Evolutionary conservation across 2,329 filamentous ascomycete genomes (phyloP), one percentile per base, ranked within the genome.

Genomic region (Rhynchosporium secalis): DNA sequence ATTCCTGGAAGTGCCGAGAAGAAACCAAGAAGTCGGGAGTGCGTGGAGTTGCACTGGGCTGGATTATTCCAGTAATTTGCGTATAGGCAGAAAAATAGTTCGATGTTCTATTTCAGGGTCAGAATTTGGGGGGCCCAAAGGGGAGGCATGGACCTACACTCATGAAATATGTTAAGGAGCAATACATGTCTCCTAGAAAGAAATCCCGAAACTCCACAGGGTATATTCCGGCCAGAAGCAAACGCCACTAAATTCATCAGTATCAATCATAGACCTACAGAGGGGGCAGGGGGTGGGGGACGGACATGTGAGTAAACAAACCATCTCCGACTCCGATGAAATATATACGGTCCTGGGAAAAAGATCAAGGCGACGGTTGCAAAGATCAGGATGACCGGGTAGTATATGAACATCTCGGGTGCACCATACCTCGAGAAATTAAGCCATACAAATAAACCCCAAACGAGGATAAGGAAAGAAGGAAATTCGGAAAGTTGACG

Each of bases 151-250:
- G 6, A 84, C 89, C 79, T 81, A 94, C 91, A 64, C 91, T 89
- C 76, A 91, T 91, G 15, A 89, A 84, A 75, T 99, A 99, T 5
- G 93, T 96, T 61, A 96, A 81, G 2, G 95, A 98, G 76, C 94
- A 98, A 76, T 96, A 96, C 81, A 98, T 97, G 74, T 99, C 95
- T 58, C 95, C 95, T 0, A 98, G 83, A 76, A 97, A 98, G 78
- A 99, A 98, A 76, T 99, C 95, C 62, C 93, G 86, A 75, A 98
- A 99, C 74, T 98, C 94, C 56, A 99, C 95, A 1, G 92, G 92
- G 72, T 96, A 97, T 26, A 96, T 75, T 3, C 93, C 93, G 13
- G 94, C 91, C 55, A 94, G 83, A 58, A 96, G 78, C 20, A 98
- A 80, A 64, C 95, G 90, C 84, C 90, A 96, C 89, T 95, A 66